Evolutionary conservation across 345 rosid species (phyloP), one percentile per base, ranked within the genome.

Genomic region (Durio zibethinus): DNA sequence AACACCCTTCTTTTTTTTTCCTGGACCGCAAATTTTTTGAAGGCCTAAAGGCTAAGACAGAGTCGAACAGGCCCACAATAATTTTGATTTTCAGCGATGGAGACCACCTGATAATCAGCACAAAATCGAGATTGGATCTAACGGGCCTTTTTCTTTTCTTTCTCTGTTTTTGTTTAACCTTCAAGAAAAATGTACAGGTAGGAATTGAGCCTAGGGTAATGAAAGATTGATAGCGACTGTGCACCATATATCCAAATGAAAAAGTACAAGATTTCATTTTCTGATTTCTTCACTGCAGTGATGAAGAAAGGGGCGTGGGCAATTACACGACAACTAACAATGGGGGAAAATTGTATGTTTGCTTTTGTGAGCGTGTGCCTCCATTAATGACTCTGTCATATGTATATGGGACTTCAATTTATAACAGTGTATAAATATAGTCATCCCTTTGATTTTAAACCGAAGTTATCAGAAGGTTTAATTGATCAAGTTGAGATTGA

Each of bases 201-300:
- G 7, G 74, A 29, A 31, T 42, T 48, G 74, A 70, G 56, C 27
- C 57, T 16, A 8, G 59, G 38, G 40, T 70, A 48, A 27, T 48
- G 48, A 70, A 47, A 18, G 14, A 70, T 18, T 27, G 74, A 70
- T 7, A 47, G 59, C 27, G 74, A 70, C 74, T 1, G 25, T 70
- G 59, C 74, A 31, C 74, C 27, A 29, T 70, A 48, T 4, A 9
- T 70, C 60, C 74, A 29, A 50, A 20, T 10, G 74, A 33, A 71
- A 47, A 71, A 71, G 74, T 71, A 70, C 74, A 70, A 48, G 40
- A 29, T 70, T 70, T 70, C 74, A 50, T 71, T 71, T 71, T 31
- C 74, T 35, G 16, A 20, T 70, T 70, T 50, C 74, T 29, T 50
- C 74, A 20, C 18, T 31, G 27, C 18, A 70, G 27, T 47, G 36